phyloP scores from a whole-genome alignment of 148 eudicot species.

The Camellia lanceoleosa region DNA sequence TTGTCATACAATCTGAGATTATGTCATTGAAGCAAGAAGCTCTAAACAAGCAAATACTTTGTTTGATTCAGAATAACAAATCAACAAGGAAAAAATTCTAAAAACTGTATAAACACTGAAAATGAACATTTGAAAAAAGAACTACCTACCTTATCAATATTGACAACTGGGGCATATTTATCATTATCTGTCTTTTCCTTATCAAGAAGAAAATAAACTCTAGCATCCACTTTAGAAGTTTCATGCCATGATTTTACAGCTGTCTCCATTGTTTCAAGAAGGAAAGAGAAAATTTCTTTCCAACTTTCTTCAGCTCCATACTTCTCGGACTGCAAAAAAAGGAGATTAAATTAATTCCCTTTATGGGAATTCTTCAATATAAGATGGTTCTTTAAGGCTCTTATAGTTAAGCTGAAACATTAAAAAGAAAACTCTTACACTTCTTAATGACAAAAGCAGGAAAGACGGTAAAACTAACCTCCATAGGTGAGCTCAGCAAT shows the following conservation, averaged over 20 bases:
- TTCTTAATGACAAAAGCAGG: not conserved
- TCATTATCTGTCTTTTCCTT: slow-evolving; percentile 81
- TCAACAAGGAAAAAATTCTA: not conserved
- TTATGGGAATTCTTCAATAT: not conserved
- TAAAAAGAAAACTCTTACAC: not conserved
- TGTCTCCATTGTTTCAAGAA: slow-evolving; percentile 80
- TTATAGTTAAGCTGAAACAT: not conserved
- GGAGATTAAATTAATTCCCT: not conserved
- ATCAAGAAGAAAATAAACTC: slow-evolving; percentile 82
- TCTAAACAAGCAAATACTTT: not conserved
- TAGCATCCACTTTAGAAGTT: slow-evolving; percentile 80
- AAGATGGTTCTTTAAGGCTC: not conserved
- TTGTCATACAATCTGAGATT: not conserved
- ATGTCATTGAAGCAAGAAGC: not conserved
- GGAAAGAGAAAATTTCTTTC: slow-evolving; percentile 61
- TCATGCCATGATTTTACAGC: slow-evolving; percentile 94
- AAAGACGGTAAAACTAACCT: not conserved
- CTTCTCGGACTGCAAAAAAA: slow-evolving; percentile 60
- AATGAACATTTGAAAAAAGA: not conserved
- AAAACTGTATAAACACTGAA: slow-evolving; percentile 7
- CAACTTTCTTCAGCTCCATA: slow-evolving; percentile 62
- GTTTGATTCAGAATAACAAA: not conserved
- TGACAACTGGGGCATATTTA: slow-evolving; percentile 85
- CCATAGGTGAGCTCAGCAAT: not conserved
- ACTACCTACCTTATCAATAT: slow-evolving; percentile 76